Base-by-base conservation (phyloP, 1,284 basidiomycete species). In the Cryptococcus sp. region DNA sequence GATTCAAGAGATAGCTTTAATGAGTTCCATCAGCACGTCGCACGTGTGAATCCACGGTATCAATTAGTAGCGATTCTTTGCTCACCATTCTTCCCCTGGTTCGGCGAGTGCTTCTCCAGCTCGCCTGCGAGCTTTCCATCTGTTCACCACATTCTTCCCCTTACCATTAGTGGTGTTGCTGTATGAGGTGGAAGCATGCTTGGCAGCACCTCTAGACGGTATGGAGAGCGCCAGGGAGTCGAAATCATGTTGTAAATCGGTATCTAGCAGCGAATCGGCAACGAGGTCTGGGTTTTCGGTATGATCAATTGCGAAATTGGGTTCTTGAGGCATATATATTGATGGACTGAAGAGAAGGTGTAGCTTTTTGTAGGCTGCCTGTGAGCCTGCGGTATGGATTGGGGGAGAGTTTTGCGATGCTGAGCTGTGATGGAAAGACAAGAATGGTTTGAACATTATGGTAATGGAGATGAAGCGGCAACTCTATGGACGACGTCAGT, bases 1-100 rank as follows among this genome's bases (percentile, higher is more conserved):
- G 59, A 23, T 64, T 55, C 25, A 77, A 63, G 7, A 78, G 62
- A 51, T 67, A 62, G 56, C 75, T 76, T 54, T 19, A 56, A 48
- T 50, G 56, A 50, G 50, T 54, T 46, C 53, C 17, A 40, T 26
- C n/a, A 40, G 29, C 29, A 34, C 29, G 8, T 34, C 8, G 29
- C 6, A 11, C 46, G 19, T 41, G 38, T 19, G 39, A 41, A 7
- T 23, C 34, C 45, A 54, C 47, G 25, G 52, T 51, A n/a, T 46
- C 7, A 25, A 38, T 45, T 52, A 6, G 50, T n/a, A 50, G 25
- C 34, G 11, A 19, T 39, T 26, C 23, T 7, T 34, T 34, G 62
- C 69, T 53, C 44, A 66, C 64, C 68, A 69, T 23, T 64, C 60
- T 2, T 60, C 65, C 2, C 34, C 51, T 22, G 50, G 29, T 34